A percentile compares a stretch with the other conserved stretches of the same genome.
These are phyloP conservation scores for Bauhinia variegata DNA, from an alignment of 306 rosid genomes.

Conservation along the genomic window DNA sequence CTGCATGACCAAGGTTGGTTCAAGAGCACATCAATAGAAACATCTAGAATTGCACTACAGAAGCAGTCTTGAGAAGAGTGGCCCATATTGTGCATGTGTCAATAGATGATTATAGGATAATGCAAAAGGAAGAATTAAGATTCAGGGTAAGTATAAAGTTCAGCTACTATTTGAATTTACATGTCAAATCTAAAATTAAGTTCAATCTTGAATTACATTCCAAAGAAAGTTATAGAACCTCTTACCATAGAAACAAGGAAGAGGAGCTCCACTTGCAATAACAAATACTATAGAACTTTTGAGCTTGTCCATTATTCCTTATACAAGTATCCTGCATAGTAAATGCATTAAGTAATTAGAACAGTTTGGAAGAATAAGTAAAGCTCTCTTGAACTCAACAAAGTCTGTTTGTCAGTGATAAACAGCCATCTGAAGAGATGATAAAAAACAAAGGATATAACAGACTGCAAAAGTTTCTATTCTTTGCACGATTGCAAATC, in stretches of 20 bases:
- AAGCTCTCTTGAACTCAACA: not conserved
- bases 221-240: not conserved
- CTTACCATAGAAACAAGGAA: conserved; percentile 47
- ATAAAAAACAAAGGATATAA: not conserved
- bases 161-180: not conserved
- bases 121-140: conserved; percentile 25
- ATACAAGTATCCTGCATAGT: conserved; percentile 56
- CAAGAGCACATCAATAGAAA: not conserved
- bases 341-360: conserved; percentile 30
- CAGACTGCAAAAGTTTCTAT: not conserved
- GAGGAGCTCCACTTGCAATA: conserved; percentile 44
- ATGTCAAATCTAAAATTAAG: conserved; percentile 23
- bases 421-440: not conserved
- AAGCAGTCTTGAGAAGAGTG: not conserved
- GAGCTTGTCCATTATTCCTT: conserved; percentile 41
- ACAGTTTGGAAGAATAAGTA: not conserved
- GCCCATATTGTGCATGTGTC: conserved; percentile 4
- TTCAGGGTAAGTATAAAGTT: conserved; percentile 2
- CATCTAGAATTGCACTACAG: not conserved
- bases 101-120: not conserved
- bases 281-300: conserved; percentile 45
- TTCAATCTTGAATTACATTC: conserved; percentile 13
- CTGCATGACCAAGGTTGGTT: not conserved
- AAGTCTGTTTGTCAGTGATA: not conserved
- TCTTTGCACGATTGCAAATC: not conserved